Percentiles rank a stretch among this genome's conserved stretches.
Conservation (phyloP, 345 rosid genomes). For the Clarkia xantiana region DNA sequence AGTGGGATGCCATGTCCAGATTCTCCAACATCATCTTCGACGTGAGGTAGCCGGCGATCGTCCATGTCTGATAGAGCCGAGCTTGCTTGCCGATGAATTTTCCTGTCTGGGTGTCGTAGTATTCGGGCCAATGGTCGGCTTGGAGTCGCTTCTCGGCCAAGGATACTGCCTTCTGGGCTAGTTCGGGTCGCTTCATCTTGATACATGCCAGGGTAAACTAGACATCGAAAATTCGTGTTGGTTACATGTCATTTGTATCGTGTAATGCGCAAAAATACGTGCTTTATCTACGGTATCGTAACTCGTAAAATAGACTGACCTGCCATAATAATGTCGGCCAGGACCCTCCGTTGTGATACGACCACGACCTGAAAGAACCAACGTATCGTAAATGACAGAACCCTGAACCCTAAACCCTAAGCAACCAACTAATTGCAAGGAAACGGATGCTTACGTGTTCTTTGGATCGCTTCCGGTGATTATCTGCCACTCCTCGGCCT, state of each 20-base stretch:
- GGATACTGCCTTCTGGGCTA: conserved; percentile 71
- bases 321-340: conserved; percentile 99
- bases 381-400: conserved; percentile 1
- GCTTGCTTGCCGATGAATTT: conserved; percentile 88
- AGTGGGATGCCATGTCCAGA: conserved; percentile 60
- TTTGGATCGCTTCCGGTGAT: conserved; percentile 95
- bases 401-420: too few species aligned
- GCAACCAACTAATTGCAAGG: conserved; percentile 1
- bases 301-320: conserved; percentile 23
- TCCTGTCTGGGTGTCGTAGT: conserved; percentile 76
- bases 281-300: too few species aligned
- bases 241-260: background rate
- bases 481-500: conserved; percentile 87
- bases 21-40: conserved; percentile 69
- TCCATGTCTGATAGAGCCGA: conserved; percentile 85
- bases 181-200: conserved; percentile 68
- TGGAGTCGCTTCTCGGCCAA: conserved; percentile 70
- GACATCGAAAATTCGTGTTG: background rate
- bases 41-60: conserved; percentile 76
- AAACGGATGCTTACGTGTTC: conserved; percentile 43
- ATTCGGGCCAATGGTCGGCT: conserved; percentile 81
- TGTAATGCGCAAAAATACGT: too few species aligned
- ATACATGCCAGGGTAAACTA: conserved; percentile 97
- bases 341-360: conserved; percentile 96
- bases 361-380: conserved; percentile 67